Conservation (phyloP, 2,329 filamentous ascomycete species). For the Leptographium radiaticola region DNA sequence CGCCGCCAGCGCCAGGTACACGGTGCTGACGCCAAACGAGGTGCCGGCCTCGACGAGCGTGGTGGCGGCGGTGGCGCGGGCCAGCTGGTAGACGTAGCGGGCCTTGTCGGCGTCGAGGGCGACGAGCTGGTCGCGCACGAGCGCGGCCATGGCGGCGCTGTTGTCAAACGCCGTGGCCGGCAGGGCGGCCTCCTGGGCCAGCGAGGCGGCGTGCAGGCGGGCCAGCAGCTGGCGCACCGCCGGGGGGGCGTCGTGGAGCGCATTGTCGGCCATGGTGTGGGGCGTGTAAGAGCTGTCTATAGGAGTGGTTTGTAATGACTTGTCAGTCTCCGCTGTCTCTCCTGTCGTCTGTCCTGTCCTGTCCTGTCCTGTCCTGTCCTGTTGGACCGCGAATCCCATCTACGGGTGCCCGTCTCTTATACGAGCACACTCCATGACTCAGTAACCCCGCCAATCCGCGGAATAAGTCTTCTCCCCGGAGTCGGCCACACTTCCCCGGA, state of each 20-base stretch:
- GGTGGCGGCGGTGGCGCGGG: constrained; percentile 31
- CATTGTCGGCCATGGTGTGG: not conserved
- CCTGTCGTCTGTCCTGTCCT: too few species aligned
- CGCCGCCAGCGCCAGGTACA: constrained; percentile 47
- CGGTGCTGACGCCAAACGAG: constrained; percentile 47
- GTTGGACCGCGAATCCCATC: too few species aligned
- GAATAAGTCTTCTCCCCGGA: too few species aligned
- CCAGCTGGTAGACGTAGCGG: constrained; percentile 40
- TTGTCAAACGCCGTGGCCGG: not conserved
- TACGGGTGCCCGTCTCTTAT: too few species aligned
- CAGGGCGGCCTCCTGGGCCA: constrained; percentile 5
- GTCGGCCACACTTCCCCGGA: too few species aligned
- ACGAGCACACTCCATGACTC: too few species aligned
- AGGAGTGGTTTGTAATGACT: not conserved
- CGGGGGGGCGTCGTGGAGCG: constrained; percentile 1
- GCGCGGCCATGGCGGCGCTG: constrained; percentile 3
- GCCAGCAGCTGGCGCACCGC: constrained; percentile 5
- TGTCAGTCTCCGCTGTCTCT: too few species aligned
- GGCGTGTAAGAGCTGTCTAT: too few species aligned
- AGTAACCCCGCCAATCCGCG: too few species aligned
- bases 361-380: too few species aligned
- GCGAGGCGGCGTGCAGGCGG: constrained; percentile 7
- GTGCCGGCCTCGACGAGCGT: constrained; percentile 48
- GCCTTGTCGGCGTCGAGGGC: constrained; percentile 47
- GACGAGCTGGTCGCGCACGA: constrained; percentile 43